Conservation (phyloP, 2,329 filamentous ascomycete species). For the Pestalotiopsis sp. region DNA sequence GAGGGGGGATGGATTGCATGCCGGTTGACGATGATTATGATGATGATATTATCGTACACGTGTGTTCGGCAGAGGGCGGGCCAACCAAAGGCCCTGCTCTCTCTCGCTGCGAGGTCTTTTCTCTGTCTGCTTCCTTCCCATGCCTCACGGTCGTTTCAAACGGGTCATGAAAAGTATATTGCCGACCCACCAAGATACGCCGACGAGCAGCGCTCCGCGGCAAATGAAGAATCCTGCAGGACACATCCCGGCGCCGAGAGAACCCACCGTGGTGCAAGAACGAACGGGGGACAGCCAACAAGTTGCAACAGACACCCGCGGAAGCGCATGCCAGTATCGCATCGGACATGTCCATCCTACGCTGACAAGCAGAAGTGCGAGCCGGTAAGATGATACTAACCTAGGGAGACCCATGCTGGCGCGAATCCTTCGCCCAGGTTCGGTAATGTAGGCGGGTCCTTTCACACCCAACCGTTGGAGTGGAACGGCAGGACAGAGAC, state of each 20-base stretch:
- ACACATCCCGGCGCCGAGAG: neutral
- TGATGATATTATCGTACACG: neutral
- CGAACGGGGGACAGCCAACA: neutral
- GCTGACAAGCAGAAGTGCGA: conserved; percentile 6
- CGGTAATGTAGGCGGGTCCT: conserved; percentile 6
- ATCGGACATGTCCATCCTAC: neutral
- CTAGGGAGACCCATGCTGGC: conserved; percentile 5
- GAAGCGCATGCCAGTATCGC: neutral
- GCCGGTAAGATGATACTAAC: neutral
- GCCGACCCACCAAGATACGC: neutral
- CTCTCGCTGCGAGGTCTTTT: neutral
- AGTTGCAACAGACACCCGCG: neutral
- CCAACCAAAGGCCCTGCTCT: neutral
- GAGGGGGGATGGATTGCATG: neutral
- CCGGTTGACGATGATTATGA: no score
- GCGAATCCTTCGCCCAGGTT: conserved; percentile 11
- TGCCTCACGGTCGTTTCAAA: neutral
- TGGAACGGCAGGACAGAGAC: neutral
- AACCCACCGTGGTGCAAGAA: neutral
- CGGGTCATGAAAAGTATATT: neutral
- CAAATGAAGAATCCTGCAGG: neutral
- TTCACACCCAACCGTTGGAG: conserved; percentile 12
- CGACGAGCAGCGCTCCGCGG: neutral
- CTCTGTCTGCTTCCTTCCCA: neutral
- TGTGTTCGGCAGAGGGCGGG: neutral